A percentile compares a stretch with the other conserved stretches of the same genome.
phyloP scores from a whole-genome alignment of 2,329 filamentous ascomycete genomes.

The Cytospora mali region DNA sequence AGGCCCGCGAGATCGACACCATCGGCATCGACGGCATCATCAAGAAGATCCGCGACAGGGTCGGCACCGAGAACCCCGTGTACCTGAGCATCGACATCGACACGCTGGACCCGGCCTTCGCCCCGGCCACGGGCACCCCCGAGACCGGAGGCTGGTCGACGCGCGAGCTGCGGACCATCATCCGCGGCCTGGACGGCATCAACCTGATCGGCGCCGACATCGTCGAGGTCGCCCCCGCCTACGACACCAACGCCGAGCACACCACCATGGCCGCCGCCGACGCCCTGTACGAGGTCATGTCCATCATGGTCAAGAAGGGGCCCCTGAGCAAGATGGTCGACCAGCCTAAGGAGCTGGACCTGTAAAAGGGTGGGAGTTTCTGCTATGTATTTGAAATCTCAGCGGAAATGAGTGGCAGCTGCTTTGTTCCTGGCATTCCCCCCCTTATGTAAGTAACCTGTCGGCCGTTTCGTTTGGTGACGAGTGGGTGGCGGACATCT shows the following conservation, averaged over 20 bases:
- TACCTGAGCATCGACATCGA: constrained; percentile 88
- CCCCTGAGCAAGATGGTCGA: constrained; percentile 43
- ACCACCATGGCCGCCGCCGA: constrained; percentile 75
- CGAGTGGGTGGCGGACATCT: too few species aligned
- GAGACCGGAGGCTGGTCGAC: constrained; percentile 79
- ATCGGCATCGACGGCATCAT: constrained; percentile 71
- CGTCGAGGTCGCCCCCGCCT: constrained; percentile 73
- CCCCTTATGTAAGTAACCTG: background rate
- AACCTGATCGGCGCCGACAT: constrained; percentile 73
- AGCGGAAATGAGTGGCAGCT: too few species aligned
- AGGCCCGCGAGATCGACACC: constrained; percentile 61
- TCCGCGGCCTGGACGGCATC: constrained; percentile 68
- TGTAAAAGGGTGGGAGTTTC: too few species aligned
- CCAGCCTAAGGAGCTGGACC: constrained; percentile 24
- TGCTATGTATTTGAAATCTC: too few species aligned
- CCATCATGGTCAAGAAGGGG: constrained; percentile 79
- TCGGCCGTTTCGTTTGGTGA: background rate
- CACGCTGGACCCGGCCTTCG: constrained; percentile 82
- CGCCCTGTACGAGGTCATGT: constrained; percentile 77
- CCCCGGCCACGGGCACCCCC: constrained; percentile 73
- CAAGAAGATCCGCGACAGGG: constrained; percentile 72
- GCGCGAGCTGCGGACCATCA: constrained; percentile 70
- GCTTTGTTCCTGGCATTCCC: background rate
- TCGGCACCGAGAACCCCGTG: constrained; percentile 73
- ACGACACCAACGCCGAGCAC: constrained; percentile 72